Percentiles rank a stretch among this genome's conserved stretches.
Conservation (phyloP, 176 grass and related monocot species). For the Oryza coarctata region DNA sequence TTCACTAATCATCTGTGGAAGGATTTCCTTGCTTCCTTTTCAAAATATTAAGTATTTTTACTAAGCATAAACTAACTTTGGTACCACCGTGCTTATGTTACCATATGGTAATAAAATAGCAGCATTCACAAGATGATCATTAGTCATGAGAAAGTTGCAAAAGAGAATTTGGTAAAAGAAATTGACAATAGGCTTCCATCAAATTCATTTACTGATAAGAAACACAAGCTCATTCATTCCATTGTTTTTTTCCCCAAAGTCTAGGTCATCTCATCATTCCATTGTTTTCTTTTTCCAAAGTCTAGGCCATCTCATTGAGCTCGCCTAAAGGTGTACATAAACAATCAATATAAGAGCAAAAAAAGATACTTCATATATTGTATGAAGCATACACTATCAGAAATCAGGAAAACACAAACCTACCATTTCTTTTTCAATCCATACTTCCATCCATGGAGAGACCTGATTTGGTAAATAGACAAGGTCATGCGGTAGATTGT, state of each 20-base stretch:
- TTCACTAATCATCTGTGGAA: not conserved
- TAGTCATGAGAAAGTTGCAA: not conserved
- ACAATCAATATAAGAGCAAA: constrained; percentile 26
- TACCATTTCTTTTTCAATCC: constrained; percentile 70
- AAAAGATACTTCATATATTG: constrained; percentile 2
- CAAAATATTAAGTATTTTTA: not conserved
- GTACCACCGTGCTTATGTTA: not conserved
- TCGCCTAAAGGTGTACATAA: constrained; percentile 6
- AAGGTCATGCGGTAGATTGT: constrained; percentile 98
- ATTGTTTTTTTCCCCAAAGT: constrained; percentile 19
- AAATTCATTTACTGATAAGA: constrained; percentile 1
- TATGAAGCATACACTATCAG: not conserved
- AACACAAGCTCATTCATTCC: constrained; percentile 4
- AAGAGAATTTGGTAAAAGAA: not conserved
- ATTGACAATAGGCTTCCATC: not conserved
- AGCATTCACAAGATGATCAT: not conserved
- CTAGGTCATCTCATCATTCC: not conserved
- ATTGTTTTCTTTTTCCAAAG: no score
- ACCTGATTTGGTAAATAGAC: constrained; percentile 86
- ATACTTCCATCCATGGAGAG: constrained; percentile 96
- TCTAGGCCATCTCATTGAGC: not conserved
- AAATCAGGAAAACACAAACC: constrained; percentile 47
- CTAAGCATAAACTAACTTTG: constrained; percentile 19
- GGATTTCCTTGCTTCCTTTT: not conserved
- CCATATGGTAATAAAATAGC: not conserved